phyloP scores from a whole-genome alignment of 2,329 filamentous ascomycete genomes.

The Ceratocystiopsis minuta region DNA sequence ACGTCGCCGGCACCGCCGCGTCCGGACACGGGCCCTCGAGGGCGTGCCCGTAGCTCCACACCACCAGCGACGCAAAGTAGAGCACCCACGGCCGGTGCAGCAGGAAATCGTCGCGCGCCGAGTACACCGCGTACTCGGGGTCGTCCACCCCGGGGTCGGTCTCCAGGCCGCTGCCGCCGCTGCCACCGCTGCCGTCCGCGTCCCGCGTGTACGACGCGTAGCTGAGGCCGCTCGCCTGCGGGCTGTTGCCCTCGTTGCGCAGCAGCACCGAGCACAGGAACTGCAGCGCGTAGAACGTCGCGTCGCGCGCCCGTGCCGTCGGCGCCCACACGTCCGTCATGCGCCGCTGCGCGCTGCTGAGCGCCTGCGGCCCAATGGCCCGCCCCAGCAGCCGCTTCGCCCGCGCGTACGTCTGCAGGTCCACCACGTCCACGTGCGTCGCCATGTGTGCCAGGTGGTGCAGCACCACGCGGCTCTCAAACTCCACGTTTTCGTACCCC shows the following conservation, averaged over 20 bases:
- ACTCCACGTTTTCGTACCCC: constrained; percentile 39
- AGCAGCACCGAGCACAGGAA: constrained; percentile 76
- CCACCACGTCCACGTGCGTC: constrained; percentile 93
- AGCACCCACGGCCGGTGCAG: constrained; percentile 89
- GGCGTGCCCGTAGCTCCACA: constrained; percentile 90
- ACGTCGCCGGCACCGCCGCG: constrained; percentile 32
- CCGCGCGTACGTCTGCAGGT: constrained; percentile 88
- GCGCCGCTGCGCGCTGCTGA: constrained; percentile 58
- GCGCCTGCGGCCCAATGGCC: constrained; percentile 66
- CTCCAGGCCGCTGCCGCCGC: constrained; percentile 13
- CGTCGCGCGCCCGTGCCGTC: constrained; percentile 72
- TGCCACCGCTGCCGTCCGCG: not conserved
- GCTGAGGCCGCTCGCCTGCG: constrained; percentile 13
- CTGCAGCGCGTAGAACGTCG: constrained; percentile 78
- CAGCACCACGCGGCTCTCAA: constrained; percentile 74
- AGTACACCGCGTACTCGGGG: constrained; percentile 31
- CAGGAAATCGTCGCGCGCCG: constrained; percentile 71
- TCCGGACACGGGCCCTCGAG: constrained; percentile 58
- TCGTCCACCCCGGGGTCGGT: not conserved
- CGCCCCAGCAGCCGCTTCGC: constrained; percentile 72
- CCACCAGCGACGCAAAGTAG: constrained; percentile 79
- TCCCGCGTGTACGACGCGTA: not conserved
- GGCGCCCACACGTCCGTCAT: constrained; percentile 86
- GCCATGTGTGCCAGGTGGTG: constrained; percentile 95
- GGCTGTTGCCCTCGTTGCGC: constrained; percentile 29